Base-by-base conservation (phyloP, 345 rosid species). In the Linum lewisii region DNA sequence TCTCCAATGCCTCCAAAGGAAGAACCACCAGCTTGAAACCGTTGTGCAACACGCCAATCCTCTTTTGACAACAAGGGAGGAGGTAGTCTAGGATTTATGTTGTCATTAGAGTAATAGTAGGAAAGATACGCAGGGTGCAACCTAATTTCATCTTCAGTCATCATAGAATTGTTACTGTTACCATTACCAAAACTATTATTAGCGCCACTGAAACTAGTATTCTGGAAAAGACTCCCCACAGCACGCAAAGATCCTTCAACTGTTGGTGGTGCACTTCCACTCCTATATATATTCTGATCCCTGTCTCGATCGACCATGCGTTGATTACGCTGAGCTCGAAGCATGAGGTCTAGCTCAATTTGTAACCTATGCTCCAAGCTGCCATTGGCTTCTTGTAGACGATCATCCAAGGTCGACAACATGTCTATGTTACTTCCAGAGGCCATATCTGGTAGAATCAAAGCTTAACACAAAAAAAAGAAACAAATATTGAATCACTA, bases 261-360 rank as follows among this genome's bases (percentile, higher is more conserved):
- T 0, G 95, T 89, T 22, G 99, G 99, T 1, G 95, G 95, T 0
- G 99, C 99, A 71, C 95, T 89, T 25, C 99, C 97, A 72, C 95
- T 78, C 68, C 99, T 76, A 65, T 72, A 78, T 8, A 75, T 77
- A 61, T 83, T 75, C 14, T 81, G 62, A 54, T 78, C 84, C 59
- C 81, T 77, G 44, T 82, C 88, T 24, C 69, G 67, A 52, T 77
- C 79, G 44, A 66, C 62, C n/a, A 69, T 64, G 66, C 64, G 87
- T 18, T 59, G 80, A 58, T 63, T 75, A 38, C 71, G 80, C 52
- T 70, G 85, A 0, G 82, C 84, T 65, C 58, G 95, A 37, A 86
- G 78, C 51, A 92, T 66, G 60, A 77, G 69, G 59, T 83, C 95
- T 24, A 86, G 78, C 75, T 92, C 95, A 53, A 72, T 78, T 25